phyloP scores from a whole-genome alignment of 805 yeast genomes.

The Hanseniaspora jakobsenii region DNA sequence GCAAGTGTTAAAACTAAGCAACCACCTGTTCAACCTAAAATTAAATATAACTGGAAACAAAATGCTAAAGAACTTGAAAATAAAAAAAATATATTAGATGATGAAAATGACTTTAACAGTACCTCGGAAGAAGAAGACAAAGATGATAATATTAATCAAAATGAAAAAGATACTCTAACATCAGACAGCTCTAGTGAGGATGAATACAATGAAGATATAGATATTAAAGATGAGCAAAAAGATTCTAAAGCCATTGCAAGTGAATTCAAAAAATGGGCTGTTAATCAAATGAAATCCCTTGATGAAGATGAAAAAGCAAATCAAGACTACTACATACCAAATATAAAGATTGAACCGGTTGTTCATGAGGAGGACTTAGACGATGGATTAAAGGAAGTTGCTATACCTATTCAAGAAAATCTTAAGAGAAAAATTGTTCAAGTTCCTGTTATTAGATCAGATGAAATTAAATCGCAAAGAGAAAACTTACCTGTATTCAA shows the following conservation, averaged over 20 bases:
- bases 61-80: constrained; percentile 38
- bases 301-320: constrained; percentile 66
- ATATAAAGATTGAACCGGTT: constrained; percentile 41
- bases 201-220: constrained; percentile 22
- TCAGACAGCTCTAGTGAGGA: no score
- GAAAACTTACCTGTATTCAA: constrained; percentile 73
- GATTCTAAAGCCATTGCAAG: constrained; percentile 38
- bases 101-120: constrained; percentile 47
- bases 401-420: constrained; percentile 44
- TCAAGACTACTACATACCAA: constrained; percentile 42
- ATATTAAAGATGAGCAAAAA: constrained; percentile 23
- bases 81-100: constrained; percentile 38
- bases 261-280: constrained; percentile 84
- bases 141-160: constrained; percentile 18
- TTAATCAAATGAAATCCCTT: constrained; percentile 48
- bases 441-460: constrained; percentile 55
- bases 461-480: constrained; percentile 54
- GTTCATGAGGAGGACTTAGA: constrained; percentile 60
- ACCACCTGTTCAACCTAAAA: constrained; percentile 28
- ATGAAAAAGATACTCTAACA: no score
- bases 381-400: constrained; percentile 54
- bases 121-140: constrained; percentile 22
- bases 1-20: constrained; percentile 6
- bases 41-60: constrained; percentile 65
- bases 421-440: constrained; percentile 46